These are phyloP conservation scores for Amauroascus verrucosus DNA, from an alignment of 2,329 filamentous ascomycete species.

Conservation along the genomic window DNA sequence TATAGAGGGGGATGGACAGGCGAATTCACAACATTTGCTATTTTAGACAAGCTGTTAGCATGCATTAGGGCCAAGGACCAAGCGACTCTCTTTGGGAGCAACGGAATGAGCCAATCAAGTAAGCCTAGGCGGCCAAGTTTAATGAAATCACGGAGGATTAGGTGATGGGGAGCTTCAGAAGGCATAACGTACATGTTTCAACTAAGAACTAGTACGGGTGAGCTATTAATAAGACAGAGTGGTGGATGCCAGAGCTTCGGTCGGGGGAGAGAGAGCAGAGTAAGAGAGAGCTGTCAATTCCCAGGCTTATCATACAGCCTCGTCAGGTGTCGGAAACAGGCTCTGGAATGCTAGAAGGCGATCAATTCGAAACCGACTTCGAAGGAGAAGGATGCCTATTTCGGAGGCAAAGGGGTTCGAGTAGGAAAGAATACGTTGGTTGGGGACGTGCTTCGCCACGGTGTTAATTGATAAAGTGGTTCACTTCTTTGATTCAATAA, in stretches of 20 bases:
- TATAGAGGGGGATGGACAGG: neutral
- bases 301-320: neutral
- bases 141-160: neutral
- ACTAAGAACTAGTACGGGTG: neutral
- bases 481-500: neutral
- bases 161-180: neutral
- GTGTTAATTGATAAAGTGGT: conserved; percentile 1
- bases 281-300: neutral
- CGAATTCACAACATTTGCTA: neutral
- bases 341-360: neutral
- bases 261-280: neutral
- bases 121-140: neutral
- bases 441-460: neutral
- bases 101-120: neutral
- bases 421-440: neutral
- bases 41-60: neutral
- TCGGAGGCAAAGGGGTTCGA: neutral
- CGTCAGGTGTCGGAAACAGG: neutral
- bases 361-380: neutral
- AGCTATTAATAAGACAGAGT: neutral
- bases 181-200: conserved; percentile 1
- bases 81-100: neutral
- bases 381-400: neutral
- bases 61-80: neutral
- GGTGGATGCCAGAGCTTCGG: neutral